phyloP scores from a whole-genome alignment of 148 eudicot species.

The Cornus kousa region DNA sequence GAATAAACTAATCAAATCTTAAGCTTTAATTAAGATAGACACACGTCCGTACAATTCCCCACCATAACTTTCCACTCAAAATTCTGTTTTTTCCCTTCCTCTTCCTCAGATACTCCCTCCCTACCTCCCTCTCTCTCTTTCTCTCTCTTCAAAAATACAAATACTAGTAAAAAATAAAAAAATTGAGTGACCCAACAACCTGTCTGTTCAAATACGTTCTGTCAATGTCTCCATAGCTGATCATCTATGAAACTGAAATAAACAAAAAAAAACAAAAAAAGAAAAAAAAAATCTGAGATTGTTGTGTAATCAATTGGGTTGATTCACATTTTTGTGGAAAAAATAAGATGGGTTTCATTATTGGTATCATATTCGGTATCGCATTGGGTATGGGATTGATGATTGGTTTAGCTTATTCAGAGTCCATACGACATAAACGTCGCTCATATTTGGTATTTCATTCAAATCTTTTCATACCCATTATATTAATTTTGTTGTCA shows the following conservation, averaged over 20 bases:
- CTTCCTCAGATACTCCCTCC: neutral
- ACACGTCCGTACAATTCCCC: constrained; percentile 1
- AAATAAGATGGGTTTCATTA: constrained; percentile 59
- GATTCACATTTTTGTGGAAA: too few species aligned
- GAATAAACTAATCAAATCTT: too few species aligned
- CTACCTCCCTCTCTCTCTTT: neutral
- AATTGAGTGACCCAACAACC: neutral
- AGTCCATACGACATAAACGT: constrained; percentile 50
- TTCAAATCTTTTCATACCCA: constrained; percentile 4
- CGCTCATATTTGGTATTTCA: constrained; percentile 64
- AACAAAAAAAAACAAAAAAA: too few species aligned
- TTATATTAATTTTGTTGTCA: neutral
- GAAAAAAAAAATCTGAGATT: constrained; percentile 13
- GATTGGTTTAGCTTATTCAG: constrained; percentile 47
- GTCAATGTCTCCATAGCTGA: neutral
- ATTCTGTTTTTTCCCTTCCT: neutral
- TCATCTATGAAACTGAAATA: neutral
- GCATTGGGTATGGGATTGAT: constrained; percentile 63
- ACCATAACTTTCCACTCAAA: constrained; percentile 18
- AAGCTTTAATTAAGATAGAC: too few species aligned
- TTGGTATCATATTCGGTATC: constrained; percentile 55
- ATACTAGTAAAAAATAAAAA: neutral
- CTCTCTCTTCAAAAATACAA: too few species aligned
- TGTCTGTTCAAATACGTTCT: neutral
- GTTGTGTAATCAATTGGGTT: neutral